phyloP scores from a whole-genome alignment of 805 yeast genomes.

The Alloascoidea africana region DNA sequence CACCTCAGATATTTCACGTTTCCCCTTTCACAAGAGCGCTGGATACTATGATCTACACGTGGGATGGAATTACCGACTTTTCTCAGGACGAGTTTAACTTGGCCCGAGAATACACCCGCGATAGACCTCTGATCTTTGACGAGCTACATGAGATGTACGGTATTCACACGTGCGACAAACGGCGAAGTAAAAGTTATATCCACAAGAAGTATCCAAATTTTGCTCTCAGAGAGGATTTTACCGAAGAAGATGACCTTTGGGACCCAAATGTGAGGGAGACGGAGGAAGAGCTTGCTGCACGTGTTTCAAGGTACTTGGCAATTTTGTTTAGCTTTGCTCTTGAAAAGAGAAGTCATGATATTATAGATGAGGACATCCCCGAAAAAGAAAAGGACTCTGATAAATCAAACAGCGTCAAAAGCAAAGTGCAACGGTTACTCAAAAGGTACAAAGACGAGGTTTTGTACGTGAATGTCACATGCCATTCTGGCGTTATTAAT shows the following conservation, averaged over 20 bases:
- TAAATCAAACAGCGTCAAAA: too few relatives aligned
- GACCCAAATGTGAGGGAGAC: conserved; percentile 30
- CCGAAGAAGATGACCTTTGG: conserved; percentile 30
- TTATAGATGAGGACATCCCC: conserved; percentile 4
- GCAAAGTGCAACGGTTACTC: too few relatives aligned
- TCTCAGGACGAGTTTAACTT: conserved; percentile 3
- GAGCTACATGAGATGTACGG: conserved; percentile 34
- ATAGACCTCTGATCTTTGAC: conserved; percentile 27
- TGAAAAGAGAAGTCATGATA: conserved; percentile 4
- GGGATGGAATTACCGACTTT: conserved; percentile 21
- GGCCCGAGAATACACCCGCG: conserved; percentile 4
- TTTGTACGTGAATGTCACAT: conserved; percentile 25
- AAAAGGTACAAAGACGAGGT: too few relatives aligned
- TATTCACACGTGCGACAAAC: conserved; percentile 33
- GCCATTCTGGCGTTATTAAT: conserved; percentile 35
- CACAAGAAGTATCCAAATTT: conserved; percentile 27
- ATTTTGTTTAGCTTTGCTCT: conserved; percentile 20
- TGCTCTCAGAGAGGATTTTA: conserved; percentile 26
- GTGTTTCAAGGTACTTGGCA: conserved; percentile 34
- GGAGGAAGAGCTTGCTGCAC: conserved; percentile 20
- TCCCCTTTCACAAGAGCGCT: conserved; percentile 39
- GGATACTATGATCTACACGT: conserved; percentile 32
- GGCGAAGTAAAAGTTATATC: conserved; percentile 22
- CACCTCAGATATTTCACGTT: conserved; percentile 27
- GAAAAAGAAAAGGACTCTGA: too few relatives aligned